A percentile compares a stretch with the other conserved stretches of the same genome.
phyloP scores from a whole-genome alignment of 2,329 filamentous ascomycete species.

The Orbilia oligospora region DNA sequence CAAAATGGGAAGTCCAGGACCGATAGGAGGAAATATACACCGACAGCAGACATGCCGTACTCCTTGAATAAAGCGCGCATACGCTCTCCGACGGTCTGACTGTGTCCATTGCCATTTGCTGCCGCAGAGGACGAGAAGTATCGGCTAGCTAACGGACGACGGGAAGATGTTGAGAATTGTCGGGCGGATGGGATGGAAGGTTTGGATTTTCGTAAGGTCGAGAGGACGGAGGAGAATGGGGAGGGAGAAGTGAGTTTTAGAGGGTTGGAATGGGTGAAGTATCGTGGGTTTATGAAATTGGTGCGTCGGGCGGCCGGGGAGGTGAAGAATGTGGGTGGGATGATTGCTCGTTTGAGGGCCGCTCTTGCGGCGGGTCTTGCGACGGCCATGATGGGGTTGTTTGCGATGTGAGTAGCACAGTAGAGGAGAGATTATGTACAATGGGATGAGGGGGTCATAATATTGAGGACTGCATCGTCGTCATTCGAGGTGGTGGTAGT shows the following conservation, averaged over 20 bases:
- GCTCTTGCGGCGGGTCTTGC: constrained; percentile 44
- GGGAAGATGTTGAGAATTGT: constrained; percentile 32
- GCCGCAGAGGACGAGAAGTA: constrained; percentile 16
- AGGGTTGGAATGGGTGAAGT: constrained; percentile 50
- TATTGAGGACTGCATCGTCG: constrained; percentile 17
- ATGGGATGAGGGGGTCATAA: constrained; percentile 39
- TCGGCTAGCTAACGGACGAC: constrained; percentile 20
- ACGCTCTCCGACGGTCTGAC: constrained; percentile 74
- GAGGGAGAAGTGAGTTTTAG: constrained; percentile 14
- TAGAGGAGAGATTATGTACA: constrained; percentile 14
- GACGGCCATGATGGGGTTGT: constrained; percentile 32
- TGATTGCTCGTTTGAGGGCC: constrained; percentile 33
- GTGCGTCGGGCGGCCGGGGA: constrained; percentile 50
- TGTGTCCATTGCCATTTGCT: constrained; percentile 30
- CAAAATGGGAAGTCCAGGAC: constrained; percentile 95
- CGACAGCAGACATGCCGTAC: constrained; percentile 93
- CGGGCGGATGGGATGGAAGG: constrained; percentile 27
- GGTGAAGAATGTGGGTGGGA: constrained; percentile 55
- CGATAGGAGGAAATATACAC: constrained; percentile 88
- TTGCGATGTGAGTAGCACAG: neutral
- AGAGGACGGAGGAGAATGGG: constrained; percentile 44
- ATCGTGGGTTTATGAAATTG: constrained; percentile 53
- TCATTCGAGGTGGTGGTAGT: constrained; percentile 14
- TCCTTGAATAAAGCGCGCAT: constrained; percentile 88
- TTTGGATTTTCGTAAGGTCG: constrained; percentile 35